phyloP scores from a whole-genome alignment of 1,284 basidiomycete species.

The Malassezia arunalokei region DNA sequence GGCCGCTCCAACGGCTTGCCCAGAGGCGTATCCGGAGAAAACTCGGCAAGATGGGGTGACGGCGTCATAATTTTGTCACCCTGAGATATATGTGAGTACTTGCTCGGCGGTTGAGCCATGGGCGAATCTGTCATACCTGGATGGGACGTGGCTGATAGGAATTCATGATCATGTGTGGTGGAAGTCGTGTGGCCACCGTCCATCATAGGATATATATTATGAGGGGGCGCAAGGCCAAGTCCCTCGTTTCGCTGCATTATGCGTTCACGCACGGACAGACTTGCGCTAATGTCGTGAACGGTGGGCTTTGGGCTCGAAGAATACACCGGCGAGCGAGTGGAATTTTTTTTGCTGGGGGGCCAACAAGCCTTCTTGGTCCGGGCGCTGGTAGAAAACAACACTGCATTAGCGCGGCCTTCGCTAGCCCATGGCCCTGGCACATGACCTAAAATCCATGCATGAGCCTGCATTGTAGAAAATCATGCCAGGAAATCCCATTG shows the following conservation, averaged over 20 bases:
- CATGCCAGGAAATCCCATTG: too few relatives aligned
- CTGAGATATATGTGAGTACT: neutral
- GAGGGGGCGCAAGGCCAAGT: slow-evolving; percentile 2
- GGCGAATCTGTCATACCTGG: neutral
- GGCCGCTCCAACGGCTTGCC: neutral
- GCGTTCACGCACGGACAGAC: neutral
- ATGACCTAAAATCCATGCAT: too few relatives aligned
- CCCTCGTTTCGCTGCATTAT: neutral
- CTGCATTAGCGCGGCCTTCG: too few relatives aligned
- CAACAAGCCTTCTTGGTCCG: too few relatives aligned
- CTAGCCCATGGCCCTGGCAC: too few relatives aligned
- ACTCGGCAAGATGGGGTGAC: neutral
- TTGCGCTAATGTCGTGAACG: too few relatives aligned
- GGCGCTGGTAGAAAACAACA: too few relatives aligned
- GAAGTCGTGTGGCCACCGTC: neutral
- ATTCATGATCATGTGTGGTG: neutral
- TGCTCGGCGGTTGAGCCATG: neutral
- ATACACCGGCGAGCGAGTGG: too few relatives aligned
- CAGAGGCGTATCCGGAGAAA: neutral
- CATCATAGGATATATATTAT: neutral
- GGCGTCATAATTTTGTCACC: neutral
- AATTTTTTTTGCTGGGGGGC: too few relatives aligned
- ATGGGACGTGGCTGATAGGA: neutral
- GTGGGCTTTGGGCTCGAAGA: too few relatives aligned
- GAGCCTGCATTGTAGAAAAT: too few relatives aligned